A percentile compares a stretch with the other conserved stretches of the same genome.
phyloP scores from a whole-genome alignment of 2,329 filamentous ascomycete species.

The Colletotrichum coccodes region DNA sequence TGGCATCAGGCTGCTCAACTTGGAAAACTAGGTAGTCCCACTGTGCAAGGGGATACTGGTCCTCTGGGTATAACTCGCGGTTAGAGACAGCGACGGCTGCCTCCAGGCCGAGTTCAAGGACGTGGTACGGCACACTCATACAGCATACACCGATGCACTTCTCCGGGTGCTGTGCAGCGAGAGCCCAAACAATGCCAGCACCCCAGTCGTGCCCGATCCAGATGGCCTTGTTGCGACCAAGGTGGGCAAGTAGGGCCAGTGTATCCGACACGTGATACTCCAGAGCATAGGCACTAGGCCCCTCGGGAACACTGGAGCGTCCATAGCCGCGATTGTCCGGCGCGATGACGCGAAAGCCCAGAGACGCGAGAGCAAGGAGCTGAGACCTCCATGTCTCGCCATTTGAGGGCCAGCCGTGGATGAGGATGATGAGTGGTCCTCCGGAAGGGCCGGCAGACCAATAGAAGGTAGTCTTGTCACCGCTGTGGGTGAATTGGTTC shows the following conservation, averaged over 20 bases:
- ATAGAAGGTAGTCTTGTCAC: slow-evolving; percentile 42
- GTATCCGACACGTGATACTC: slow-evolving; percentile 45
- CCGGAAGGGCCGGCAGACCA: slow-evolving; percentile 39
- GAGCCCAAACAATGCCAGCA: slow-evolving; percentile 37
- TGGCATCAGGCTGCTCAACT: slow-evolving; percentile 38
- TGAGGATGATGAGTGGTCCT: slow-evolving; percentile 44
- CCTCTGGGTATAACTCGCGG: slow-evolving; percentile 55
- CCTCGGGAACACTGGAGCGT: slow-evolving; percentile 42
- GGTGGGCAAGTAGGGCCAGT: slow-evolving; percentile 43
- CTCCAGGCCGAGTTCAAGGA: slow-evolving; percentile 51
- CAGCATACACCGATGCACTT: slow-evolving; percentile 37
- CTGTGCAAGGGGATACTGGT: slow-evolving; percentile 48
- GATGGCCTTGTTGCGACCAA: slow-evolving; percentile 48
- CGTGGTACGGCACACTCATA: slow-evolving; percentile 51
- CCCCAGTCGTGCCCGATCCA: slow-evolving; percentile 60
- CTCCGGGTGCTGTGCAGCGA: slow-evolving; percentile 43
- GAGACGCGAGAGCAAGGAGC: slow-evolving; percentile 38
- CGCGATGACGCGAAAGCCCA: slow-evolving; percentile 45
- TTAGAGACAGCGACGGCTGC: slow-evolving; percentile 47
- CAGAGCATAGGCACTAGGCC: slow-evolving; percentile 41
- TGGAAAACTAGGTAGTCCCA: slow-evolving; percentile 44
- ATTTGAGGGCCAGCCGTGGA: slow-evolving; percentile 50
- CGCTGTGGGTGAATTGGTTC: slow-evolving; percentile 32
- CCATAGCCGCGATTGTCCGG: slow-evolving; percentile 50
- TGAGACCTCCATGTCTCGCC: slow-evolving; percentile 44